Evolutionary conservation across 345 rosid species (phyloP).

Genomic region (Euphorbia tirucalli): DNA sequence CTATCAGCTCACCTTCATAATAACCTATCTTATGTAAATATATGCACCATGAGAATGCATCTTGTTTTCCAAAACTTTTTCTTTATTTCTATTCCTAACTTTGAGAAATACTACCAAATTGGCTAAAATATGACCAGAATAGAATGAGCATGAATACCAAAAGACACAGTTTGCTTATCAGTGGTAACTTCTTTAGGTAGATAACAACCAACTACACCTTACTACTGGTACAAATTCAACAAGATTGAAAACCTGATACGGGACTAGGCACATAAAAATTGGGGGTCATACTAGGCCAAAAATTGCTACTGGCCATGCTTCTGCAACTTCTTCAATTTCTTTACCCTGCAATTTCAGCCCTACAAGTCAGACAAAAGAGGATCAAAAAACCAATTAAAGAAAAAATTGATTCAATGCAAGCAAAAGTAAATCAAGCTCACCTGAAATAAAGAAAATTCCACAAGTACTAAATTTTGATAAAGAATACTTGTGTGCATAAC

Average conservation of each 20-base stretch:
- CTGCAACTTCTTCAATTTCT: conserved; percentile 22
- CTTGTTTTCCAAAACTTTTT: neutral
- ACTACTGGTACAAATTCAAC: neutral
- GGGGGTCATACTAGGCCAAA: conserved; percentile 29
- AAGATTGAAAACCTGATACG: neutral
- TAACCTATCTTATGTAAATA: neutral
- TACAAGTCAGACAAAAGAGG: neutral
- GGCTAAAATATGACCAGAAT: neutral
- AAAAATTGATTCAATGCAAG: neutral
- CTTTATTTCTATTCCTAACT: neutral
- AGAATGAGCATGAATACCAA: neutral
- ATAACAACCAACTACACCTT: neutral
- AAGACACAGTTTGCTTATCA: neutral
- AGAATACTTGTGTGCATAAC: conserved; percentile 22
- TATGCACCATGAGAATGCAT: neutral
- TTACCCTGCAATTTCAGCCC: conserved; percentile 29
- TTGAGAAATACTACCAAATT: neutral
- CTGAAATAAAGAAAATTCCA: conserved; percentile 34
- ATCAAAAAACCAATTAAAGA: neutral
- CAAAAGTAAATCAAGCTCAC: conserved; percentile 3
- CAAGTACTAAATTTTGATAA: conserved; percentile 28
- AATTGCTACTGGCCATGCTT: conserved; percentile 27
- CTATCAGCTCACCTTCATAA: neutral
- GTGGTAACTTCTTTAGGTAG: neutral
- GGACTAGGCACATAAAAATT: neutral